Percentiles rank a stretch among this genome's conserved stretches.
Evolutionary conservation across 495 filamentous ascomycete genomes (phyloP).

Genomic region (Pyrenopolyporus hunteri): DNA sequence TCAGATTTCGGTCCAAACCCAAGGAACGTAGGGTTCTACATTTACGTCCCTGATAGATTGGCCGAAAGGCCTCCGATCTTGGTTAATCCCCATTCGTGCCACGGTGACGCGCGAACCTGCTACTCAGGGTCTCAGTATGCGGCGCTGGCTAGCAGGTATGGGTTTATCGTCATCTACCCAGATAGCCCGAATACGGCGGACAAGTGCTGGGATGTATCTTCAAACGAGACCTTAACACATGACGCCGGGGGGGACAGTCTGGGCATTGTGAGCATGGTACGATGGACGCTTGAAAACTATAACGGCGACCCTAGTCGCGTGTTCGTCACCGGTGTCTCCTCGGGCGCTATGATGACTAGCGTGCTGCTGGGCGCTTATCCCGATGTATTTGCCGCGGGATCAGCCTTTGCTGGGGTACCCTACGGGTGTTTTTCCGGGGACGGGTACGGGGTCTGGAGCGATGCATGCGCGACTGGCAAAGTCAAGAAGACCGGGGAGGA

Average conservation of each 20-base stretch:
- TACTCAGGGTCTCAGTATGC: slow-evolving; percentile 48
- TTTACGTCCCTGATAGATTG: slow-evolving; percentile 60
- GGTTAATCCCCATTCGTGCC: slow-evolving; percentile 63
- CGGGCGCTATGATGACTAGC: slow-evolving; percentile 60
- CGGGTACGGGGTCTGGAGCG: slow-evolving; percentile 54
- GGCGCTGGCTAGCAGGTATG: slow-evolving; percentile 55
- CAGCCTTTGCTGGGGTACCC: slow-evolving; percentile 64
- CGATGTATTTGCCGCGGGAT: slow-evolving; percentile 52
- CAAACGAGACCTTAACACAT: slow-evolving; percentile 58
- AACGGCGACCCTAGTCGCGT: slow-evolving; percentile 51
- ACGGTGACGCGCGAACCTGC: slow-evolving; percentile 45
- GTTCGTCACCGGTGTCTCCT: slow-evolving; percentile 56
- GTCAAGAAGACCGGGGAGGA: slow-evolving; percentile 46
- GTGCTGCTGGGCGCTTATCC: slow-evolving; percentile 47
- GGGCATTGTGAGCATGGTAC: slow-evolving; percentile 68
- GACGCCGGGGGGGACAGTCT: slow-evolving; percentile 64
- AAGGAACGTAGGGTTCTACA: slow-evolving; percentile 58
- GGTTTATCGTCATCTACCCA: slow-evolving; percentile 63
- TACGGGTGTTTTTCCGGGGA: slow-evolving; percentile 63
- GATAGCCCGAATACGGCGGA: slow-evolving; percentile 55
- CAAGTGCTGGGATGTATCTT: slow-evolving; percentile 65
- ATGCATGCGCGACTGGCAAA: slow-evolving; percentile 51
- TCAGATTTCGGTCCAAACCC: slow-evolving; percentile 55
- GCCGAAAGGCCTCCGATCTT: slow-evolving; percentile 59
- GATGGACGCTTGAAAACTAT: slow-evolving; percentile 52